Evolutionary conservation across 2,329 filamentous ascomycete genomes (phyloP), one percentile per base, ranked within the genome.

Genomic region (Neopestalotiopsis clavispora): DNA sequence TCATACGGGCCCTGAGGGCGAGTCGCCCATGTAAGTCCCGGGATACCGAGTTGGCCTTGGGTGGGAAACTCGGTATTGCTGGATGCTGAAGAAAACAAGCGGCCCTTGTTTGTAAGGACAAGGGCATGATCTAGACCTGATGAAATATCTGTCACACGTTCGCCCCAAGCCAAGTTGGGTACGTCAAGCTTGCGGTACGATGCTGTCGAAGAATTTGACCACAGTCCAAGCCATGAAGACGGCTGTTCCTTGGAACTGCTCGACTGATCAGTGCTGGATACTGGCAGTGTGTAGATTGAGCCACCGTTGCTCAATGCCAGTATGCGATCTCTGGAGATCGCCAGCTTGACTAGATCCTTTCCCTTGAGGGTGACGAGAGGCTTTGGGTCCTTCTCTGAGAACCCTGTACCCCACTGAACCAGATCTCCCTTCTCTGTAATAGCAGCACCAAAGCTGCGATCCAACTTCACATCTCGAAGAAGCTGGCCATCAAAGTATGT

Each of bases 361-460:
- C 95, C 95, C 69, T 83, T 90, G 67, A 99, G 81, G 0, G 95
- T 98, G 63, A 86, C 83, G 1, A 85, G 86, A 0, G 95, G 96
- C 38, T 85, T 82, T 10, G 84, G 87, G 38, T 89, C 84, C 4
- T 89, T 85, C 67, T 87, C 85, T 6, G 91, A 92, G 78, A 92
- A 98, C 3, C 86, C 93, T 3, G 86, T 86, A 1, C 96, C 96
- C 96, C 96, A 99, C 82, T 98, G 95, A 13, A 98, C 85, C 59
- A 99, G 80, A 78, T 98, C 92, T 4, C 96, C 96, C 71, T 91
- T 90, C 78, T 98, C 95, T 4, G 91, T 92, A 56, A 98, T 91
- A 10, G 96, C 96, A 4, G 91, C 95, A 9, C 94, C 96, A 77
- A 97, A 95, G 56, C 89, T 89, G 67, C 89, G 87, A 69, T 94